Evolutionary conservation across 208 protist species (phyloP), one percentile per base, ranked within the genome.

Genomic region (Strigomonas oncopelti): DNA sequence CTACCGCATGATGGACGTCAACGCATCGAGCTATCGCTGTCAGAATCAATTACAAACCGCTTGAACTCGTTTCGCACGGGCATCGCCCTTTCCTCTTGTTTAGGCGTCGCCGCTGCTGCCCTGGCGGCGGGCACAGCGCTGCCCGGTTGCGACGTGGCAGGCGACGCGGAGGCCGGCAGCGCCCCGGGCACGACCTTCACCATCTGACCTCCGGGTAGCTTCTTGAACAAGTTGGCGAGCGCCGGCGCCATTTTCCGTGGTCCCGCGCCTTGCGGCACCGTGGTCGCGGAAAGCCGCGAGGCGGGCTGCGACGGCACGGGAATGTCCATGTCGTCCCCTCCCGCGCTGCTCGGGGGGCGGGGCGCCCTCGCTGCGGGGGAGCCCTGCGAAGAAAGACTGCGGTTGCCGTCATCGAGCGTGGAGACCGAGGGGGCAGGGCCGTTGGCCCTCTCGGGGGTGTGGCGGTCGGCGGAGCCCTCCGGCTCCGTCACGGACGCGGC

Each of bases 21-120:
- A 42, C 4, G 11, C 46, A 48, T 22, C 14, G 56, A 69, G 65
- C 75, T 87, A 61, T 89, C 78, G 55, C 71, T 84, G 71, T 90
- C 83, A 28, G 77, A 83, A 77, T 92, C 83, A 28, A 90, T 86
- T n/a, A 86, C 8, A 53, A 90, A 83, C 20, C 67, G 65, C 51
- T 72, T 70, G 27, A 90, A 80, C 67, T 78, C 71, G 1, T 61
- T 8, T 7, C 73, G 61, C 5, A 51, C 34, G 25, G 34, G 16
- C 29, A 54, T 28, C 46, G 61, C 32, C 7, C 58, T 0, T 8
- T 22, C 1, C 24, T 54, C 25, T 18, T 27, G n/a, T n/a, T 0
- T 46, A 13, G 48, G 36, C 8, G 51, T 42, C 28, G 53, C 45
- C 13, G 59, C 28, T 1, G 31, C 54, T 28, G 68, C n/a, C 13